Percentiles rank a stretch among this genome's conserved stretches.
Evolutionary conservation across 73 alveolate genomes (phyloP).

Genomic region (Paramecium sexaurelia): DNA sequence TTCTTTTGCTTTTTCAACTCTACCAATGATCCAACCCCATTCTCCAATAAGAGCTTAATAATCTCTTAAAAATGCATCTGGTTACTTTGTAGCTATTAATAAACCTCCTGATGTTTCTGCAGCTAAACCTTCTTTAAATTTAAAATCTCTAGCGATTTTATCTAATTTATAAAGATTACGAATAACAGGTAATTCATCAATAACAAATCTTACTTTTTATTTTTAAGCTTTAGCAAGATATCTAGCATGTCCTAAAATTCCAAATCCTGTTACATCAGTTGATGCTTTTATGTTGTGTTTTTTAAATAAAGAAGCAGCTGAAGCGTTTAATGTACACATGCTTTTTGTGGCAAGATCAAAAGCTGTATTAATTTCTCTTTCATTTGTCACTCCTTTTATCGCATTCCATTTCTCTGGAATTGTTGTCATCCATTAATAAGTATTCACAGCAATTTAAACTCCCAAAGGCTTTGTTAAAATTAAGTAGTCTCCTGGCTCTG

Average conservation of each 20-base stretch:
- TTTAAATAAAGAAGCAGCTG: slow-evolving; percentile 80
- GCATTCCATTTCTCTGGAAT: slow-evolving; percentile 71
- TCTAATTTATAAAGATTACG: slow-evolving; percentile 70
- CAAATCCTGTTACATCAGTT: slow-evolving; percentile 99
- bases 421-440: slow-evolving; percentile 75
- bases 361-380: slow-evolving; percentile 69
- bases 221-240: slow-evolving; percentile 89
- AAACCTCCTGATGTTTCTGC: slow-evolving; percentile 98
- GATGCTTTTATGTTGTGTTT: slow-evolving; percentile 90
- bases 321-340: slow-evolving; percentile 82
- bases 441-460: slow-evolving; percentile 80
- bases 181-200: slow-evolving; percentile 79
- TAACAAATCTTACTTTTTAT: slow-evolving; percentile 71
- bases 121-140: slow-evolving; percentile 77
- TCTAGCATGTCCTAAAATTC: slow-evolving; percentile 97
- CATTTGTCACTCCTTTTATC: slow-evolving; percentile 56
- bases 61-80: slow-evolving; percentile 18
- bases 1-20: background rate
- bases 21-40: slow-evolving; percentile 60
- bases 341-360: slow-evolving; percentile 72
- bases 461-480: slow-evolving; percentile 94
- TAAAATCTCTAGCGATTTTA: slow-evolving; percentile 66
- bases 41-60: background rate
- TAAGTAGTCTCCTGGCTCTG: slow-evolving; percentile 81
- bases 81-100: slow-evolving; percentile 57